Base-by-base conservation (phyloP, 2,329 filamentous ascomycete genomes). In the Pseudogymnoascus pannorum region DNA sequence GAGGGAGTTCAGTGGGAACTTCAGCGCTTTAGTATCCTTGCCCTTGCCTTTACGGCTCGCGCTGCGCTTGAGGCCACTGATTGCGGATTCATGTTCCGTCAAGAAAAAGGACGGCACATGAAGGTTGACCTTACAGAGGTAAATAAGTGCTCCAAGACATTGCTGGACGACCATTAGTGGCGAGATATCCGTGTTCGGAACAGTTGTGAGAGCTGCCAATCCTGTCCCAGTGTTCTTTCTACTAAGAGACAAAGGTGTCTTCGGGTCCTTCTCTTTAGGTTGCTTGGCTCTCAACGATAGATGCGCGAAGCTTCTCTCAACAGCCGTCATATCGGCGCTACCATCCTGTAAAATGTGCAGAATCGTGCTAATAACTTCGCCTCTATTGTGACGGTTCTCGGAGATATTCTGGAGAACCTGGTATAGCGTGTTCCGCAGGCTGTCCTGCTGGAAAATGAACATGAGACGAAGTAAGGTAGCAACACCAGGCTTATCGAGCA, bases 391-490 rank as follows among this genome's bases (percentile, higher is more conserved):
- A n/a, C 91, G 87, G 72, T 99, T 99, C 75, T 96, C 89, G 71
- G 92, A 97, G 24, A 97, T 87, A 67, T 96, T 91, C 64, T 91
- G 86, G 59, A 99, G 86, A 60, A 99, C 90, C 61, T 88, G 87
- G 72, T 94, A 93, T 60, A 99, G 81, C 63, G 91, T 89, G 64
- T 82, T 85, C 66, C 92, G 90, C 57, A 94, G 88, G 64, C 90
- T 94, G 20, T 90, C 91, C 66, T 93, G 90, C 66, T 97, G 91
- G 57, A 91, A 89, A 68, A 97, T 92, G 73, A 99, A 99, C 93
- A 99, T 97, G 8, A 99, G 82, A n/a, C 95, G 90, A 44, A 99
- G 81, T 33, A 99, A 79, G n/a, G 94, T 97, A 24, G 95, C 94
- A 66, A 99, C 87, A 24, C 95, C 94, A 54, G 92, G 84, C 75